Base-by-base conservation (phyloP, 306 rosid genomes). In the Fragaria vesca region DNA sequence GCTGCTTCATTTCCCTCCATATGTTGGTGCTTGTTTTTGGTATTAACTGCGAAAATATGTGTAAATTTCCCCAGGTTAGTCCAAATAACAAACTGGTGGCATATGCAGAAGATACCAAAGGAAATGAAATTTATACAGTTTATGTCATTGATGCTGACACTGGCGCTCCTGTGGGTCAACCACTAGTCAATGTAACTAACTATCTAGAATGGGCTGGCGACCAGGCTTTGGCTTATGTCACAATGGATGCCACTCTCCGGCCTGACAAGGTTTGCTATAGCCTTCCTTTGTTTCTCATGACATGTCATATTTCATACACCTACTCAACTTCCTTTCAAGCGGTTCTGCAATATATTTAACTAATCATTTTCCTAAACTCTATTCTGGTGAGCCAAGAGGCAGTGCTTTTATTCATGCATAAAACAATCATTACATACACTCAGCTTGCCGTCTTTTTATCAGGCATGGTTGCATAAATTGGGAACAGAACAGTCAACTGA, bases 391-490 rank as follows among this genome's bases (percentile, higher is more conserved):
- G 54, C 68, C 52, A 40, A 18, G 40, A 38, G 52, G 52, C 20
- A 21, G 40, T 55, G 48, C 28, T 42, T 30, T 62, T 5, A 26
- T 9, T 60, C 40, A 34, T 24, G 8, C 34, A 46, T 28, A 30
- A 60, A 47, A 75, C 2, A 43, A 28, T 18, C 10, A 8, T 43
- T 62, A 4, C 61, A 43, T 30, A 18, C 61, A 12, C 66, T 61
- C 48, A 5, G 28, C 51, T 57, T 74, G 47, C 46, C 32, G 45
- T 70, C 55, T 30, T 69, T 77, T 46, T 81, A n/a, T 77, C 77
- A 94, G 98, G 98, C 89, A 74, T 92, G 97, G 97, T 71, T 90
- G 73, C 97, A 92, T 87, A 85, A 81, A 79, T 73, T 94, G 88
- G 95, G 91, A 77, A 75, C 91, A 58, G 91, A 89, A 80, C 95